Conservation (phyloP, 176 grass and related monocot species). For the Eleusine indica region DNA sequence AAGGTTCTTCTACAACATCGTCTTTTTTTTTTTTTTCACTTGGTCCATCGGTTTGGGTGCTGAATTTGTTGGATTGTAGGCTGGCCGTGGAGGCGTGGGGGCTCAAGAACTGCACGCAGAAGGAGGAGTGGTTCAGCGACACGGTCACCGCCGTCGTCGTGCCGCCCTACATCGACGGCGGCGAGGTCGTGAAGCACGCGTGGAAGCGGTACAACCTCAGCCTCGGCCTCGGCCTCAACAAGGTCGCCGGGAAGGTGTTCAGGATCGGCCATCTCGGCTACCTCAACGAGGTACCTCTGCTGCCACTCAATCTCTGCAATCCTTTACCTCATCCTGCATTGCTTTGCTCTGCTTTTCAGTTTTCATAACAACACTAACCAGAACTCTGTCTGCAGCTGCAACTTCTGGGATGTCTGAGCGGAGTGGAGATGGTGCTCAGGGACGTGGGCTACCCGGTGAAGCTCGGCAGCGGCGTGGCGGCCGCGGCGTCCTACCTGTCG, state of each 20-base stretch:
- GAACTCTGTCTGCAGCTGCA: slow-evolving; percentile 63
- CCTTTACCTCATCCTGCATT: background rate
- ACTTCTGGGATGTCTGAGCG: slow-evolving; percentile 78
- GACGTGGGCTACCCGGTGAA: slow-evolving; percentile 91
- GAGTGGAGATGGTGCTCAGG: slow-evolving; percentile 95
- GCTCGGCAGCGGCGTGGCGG: slow-evolving; percentile 90
- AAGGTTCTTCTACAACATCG: slow-evolving; percentile 33
- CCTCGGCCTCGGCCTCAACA: slow-evolving; percentile 87
- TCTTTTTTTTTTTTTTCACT: background rate
- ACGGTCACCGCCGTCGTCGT: slow-evolving; percentile 92
- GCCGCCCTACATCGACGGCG: slow-evolving; percentile 70
- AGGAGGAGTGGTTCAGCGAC: slow-evolving; percentile 91
- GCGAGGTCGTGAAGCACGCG: slow-evolving; percentile 65
- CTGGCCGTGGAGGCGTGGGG: slow-evolving; percentile 92
- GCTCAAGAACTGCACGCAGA: slow-evolving; percentile 91
- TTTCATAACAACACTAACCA: background rate
- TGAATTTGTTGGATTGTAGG: slow-evolving; percentile 37
- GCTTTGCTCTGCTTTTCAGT: background rate
- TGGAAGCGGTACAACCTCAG: slow-evolving; percentile 96
- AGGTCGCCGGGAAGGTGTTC: slow-evolving; percentile 90
- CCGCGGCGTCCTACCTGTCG: slow-evolving; percentile 79
- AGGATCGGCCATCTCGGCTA: slow-evolving; percentile 96
- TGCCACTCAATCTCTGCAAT: background rate
- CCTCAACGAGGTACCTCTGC: slow-evolving; percentile 76
- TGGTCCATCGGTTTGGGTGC: background rate